Evolutionary conservation across 179 eudicot genomes (phyloP), one percentile per base, ranked within the genome.

Genomic region (Carnegiea gigantea): DNA sequence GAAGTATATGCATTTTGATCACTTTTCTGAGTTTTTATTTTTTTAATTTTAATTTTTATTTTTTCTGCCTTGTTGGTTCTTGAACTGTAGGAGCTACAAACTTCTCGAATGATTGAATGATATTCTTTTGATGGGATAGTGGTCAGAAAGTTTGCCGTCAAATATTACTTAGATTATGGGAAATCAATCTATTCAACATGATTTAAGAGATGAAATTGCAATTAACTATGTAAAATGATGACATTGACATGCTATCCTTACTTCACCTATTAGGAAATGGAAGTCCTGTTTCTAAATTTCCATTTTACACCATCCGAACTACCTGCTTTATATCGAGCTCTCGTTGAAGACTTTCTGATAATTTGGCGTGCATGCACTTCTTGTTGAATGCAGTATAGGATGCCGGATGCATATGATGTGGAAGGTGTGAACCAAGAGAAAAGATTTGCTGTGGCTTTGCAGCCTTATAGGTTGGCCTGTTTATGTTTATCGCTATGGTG

Each of bases 351-450:
- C 46, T 60, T 81, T 77, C n/a, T 48, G 60, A 79, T 70, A 15
- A 44, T 17, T 68, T 70, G 26, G 15, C 75, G 4, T 59, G 46
- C 81, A 54, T 77, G 40, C 79, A 43, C 53, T 62, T 73, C 44
- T 80, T 73, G 54, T 84, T 51, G 72, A 75, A 43, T 87, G 86
- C 92, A 93, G 99, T 96, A 94, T 84, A 85, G 85, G 85, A 94
- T 96, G 91, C 99, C 99, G 26, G 98, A 94, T 26, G 98, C 97
- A 9, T 96, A 96, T 90, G 98, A 96, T 87, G 83, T 81, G 59
- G 98, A 96, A 30, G 92, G 90, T 60, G 95, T 96, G 62, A 90
- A 95, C 86, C 99, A 96, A 80, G 97, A 96, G 80, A 90, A 91
- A 84, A 86, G 99, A 88, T 94, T 96, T 86, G 54, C 97, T 54